Evolutionary conservation across 768 basidiomycete genomes (phyloP), one percentile per base, ranked within the genome.

Genomic region (Boletus huronensis): DNA sequence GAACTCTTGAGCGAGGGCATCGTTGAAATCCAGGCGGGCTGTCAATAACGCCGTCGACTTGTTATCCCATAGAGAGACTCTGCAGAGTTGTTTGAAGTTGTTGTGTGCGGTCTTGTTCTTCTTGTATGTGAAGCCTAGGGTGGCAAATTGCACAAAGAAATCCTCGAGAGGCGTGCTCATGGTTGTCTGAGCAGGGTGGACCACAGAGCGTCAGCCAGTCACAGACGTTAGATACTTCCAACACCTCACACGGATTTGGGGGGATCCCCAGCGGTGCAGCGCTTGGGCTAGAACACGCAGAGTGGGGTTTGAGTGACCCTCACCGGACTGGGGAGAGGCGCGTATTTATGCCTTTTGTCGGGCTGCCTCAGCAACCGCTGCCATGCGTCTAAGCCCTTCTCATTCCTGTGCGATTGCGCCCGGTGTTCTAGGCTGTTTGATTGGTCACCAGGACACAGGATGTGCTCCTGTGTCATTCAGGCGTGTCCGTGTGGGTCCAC

Each of bases 1-100:
- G 47, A 70, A 72, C 46, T 72, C 49, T 13, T 60, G 44, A 1
- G 52, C 56, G 40, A 70, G 58, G 0, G 68, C 66, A 5, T 60
- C 58, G 0, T 58, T 48, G 58, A 62, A 70, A 0, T 45, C 48
- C 7, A 23, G 0, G 19, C 45, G 53, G 3, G 48, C 56, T 2
- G 6, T 0, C 3, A 5, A 0, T 1, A 51, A 3, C 10, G 26
- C 48, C 1, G 21, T 1, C 3, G 64, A 42, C 10, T 39, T 3
- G 0, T 3, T 1, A 2, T 41, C 25, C 64, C 56, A 62, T 23
- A 9, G 3, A 4, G 52, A 36, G 14, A 34, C 21, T 9, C n/a
- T 35, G 40, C 51, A 39, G 32, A 69, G 59, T 14, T 53, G 55
- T 1, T 32, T 10, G 19, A 69, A 67, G 53, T 71, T 69, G 32